These are phyloP conservation scores for Epichloe sp. DNA, from an alignment of 2,329 filamentous ascomycete genomes.

Conservation along the genomic window DNA sequence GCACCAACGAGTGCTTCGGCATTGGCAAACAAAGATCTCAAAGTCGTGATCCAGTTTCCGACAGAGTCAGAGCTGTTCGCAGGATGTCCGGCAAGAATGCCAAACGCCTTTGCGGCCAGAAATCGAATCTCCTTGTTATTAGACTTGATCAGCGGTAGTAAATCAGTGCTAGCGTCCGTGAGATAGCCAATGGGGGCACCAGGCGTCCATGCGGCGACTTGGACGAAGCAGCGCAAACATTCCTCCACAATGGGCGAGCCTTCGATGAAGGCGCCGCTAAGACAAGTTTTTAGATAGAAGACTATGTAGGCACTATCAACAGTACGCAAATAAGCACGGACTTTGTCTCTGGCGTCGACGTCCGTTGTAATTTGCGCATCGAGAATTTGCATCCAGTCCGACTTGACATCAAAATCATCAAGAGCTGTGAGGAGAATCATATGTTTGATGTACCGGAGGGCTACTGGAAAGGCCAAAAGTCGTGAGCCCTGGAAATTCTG, in stretches of 20 bases:
- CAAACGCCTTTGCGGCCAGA: conserved; percentile 57
- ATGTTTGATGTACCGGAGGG: conserved; percentile 52
- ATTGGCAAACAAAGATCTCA: conserved; percentile 31
- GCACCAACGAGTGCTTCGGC: conserved; percentile 29
- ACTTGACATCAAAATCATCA: conserved; percentile 45
- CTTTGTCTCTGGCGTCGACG: conserved; percentile 44
- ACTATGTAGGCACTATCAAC: conserved; percentile 25
- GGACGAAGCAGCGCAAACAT: conserved; percentile 39
- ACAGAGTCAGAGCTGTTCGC: conserved; percentile 23
- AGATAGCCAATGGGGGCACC: conserved; percentile 38
- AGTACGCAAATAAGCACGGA: conserved; percentile 39
- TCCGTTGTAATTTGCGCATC: conserved; percentile 62
- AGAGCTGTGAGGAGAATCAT: conserved; percentile 39
- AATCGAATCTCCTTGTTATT: conserved; percentile 58
- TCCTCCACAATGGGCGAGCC: conserved; percentile 29
- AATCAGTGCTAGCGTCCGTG: conserved; percentile 31
- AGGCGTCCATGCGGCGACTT: conserved; percentile 37
- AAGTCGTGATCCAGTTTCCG: conserved; percentile 11
- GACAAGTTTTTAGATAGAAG: conserved; percentile 38
- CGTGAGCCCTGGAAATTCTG: conserved; percentile 34
- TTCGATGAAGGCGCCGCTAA: conserved; percentile 40
- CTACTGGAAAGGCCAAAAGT: conserved; percentile 49
- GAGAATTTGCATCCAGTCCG: conserved; percentile 74
- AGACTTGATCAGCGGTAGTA: conserved; percentile 51
- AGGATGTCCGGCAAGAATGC: conserved; percentile 61